Evolutionary conservation across 345 rosid genomes (phyloP), one percentile per base, ranked within the genome.

Genomic region (Brassica rapa): DNA sequence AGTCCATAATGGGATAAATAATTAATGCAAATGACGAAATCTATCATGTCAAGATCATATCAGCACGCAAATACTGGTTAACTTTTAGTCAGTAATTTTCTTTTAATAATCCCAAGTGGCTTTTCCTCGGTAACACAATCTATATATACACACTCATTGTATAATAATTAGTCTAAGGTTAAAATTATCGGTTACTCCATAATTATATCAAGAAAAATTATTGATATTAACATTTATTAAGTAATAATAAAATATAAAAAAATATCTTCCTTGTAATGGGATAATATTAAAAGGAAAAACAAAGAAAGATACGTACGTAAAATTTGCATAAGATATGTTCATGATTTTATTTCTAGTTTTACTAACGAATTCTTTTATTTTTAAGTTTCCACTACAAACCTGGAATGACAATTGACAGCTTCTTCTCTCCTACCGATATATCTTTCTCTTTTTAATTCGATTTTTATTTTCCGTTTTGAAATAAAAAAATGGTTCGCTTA

Each of bases 391-490:
- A 74, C 78, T 68, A 74, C 76, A 80, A 74, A 80, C 72, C 67
- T 41, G 62, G 46, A 62, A 60, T 55, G 41, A 64, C 25, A 74
- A 70, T 55, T 14, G 83, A 74, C 79, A 80, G 75, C 71, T 79
- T 77, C 84, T 75, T 76, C 81, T 78, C 68, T 78, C 81, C 65
- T 77, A 46, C 82, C 83, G 19, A 66, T 79, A 74, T 55, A 79
- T 68, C 74, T 57, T 77, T 68, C 11, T 33, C 21, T 5, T 79
- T 24, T 73, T 49, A 25, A 23, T 35, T 76, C 35, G 39, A 56
- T 65, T 30, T 66, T 62, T 25, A 29, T 15, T 12, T 72, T 16
- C 2, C 5, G 11, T 69, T 46, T 41, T 10, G 10, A 60, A 68
- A 73, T 25, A 27, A 27, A 21, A 4, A 61, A 66, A 41, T 65